These are phyloP conservation scores for Stygiomarasmius scandens DNA, from an alignment of 1,284 basidiomycete species.

Conservation along the genomic window DNA sequence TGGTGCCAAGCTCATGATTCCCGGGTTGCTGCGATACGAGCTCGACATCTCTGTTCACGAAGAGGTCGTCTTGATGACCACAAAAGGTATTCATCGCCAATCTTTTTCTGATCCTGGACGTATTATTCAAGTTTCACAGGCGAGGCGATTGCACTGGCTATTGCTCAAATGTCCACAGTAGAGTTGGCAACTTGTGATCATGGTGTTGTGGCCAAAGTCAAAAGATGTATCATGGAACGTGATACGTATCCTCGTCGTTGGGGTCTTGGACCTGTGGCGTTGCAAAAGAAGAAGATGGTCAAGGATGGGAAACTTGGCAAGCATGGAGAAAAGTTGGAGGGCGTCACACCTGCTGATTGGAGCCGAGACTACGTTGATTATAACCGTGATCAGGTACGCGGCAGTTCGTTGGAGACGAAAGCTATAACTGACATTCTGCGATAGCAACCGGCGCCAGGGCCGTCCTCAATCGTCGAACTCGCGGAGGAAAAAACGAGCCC, in stretches of 20 bases:
- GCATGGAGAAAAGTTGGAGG: conserved; percentile 91
- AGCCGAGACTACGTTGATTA: conserved; percentile 94
- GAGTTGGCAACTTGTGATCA: conserved; percentile 98
- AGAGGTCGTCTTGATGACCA: conserved; percentile 99
- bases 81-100: conserved; percentile 68
- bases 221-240: conserved; percentile 99
- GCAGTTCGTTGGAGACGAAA: no score
- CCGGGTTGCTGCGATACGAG: conserved; percentile 96
- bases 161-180: conserved; percentile 99
- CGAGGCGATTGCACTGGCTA: conserved; percentile 96
- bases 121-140: conserved; percentile 47
- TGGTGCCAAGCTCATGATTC: conserved; percentile 99
- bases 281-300: conserved; percentile 98
- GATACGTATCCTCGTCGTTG: conserved; percentile 98
- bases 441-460: conserved; percentile 49
- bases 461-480: conserved; percentile 35
- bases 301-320: conserved; percentile 97
- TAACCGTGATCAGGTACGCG: conserved; percentile 51
- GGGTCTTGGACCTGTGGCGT: conserved; percentile 95
- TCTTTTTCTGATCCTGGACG: conserved; percentile 6
- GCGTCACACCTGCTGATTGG: conserved; percentile 91
- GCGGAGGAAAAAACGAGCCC: conserved; percentile 39
- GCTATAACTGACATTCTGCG: no score
- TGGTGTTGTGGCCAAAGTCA: conserved; percentile 98
- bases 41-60: conserved; percentile 94